These are phyloP conservation scores for Claviceps fusiformis DNA, from an alignment of 2,329 filamentous ascomycete genomes.

Conservation along the genomic window DNA sequence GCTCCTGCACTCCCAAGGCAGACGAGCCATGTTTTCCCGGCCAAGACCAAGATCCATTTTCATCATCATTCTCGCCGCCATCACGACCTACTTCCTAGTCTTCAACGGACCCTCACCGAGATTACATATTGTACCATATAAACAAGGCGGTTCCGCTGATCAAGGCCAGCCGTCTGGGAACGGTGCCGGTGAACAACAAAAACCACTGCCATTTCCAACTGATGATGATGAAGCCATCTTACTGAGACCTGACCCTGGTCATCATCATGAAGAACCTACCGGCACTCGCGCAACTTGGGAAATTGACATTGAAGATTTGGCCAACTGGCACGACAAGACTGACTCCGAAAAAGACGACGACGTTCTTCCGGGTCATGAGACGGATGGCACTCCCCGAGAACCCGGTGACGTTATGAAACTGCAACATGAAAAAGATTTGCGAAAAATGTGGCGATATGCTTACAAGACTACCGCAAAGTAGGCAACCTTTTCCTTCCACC, in stretches of 20 bases:
- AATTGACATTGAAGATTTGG: constrained; percentile 21
- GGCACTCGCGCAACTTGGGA: constrained; percentile 17
- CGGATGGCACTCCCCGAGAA: constrained; percentile 20
- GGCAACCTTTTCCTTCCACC: neutral
- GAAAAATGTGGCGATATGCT: constrained; percentile 25
- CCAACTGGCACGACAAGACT: constrained; percentile 22
- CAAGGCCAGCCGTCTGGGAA: neutral
- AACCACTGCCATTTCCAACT: neutral
- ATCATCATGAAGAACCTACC: constrained; percentile 7
- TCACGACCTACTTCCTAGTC: constrained; percentile 30
- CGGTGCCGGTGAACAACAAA: neutral
- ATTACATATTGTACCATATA: constrained; percentile 22
- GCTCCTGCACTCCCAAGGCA: constrained; percentile 18
- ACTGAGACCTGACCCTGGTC: constrained; percentile 1
- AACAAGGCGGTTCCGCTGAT: constrained; percentile 2
- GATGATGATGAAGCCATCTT: neutral
- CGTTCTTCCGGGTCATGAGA: constrained; percentile 22
- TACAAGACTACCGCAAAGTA: constrained; percentile 28
- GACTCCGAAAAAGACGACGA: constrained; percentile 22
- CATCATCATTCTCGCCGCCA: constrained; percentile 24
- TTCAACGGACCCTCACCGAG: constrained; percentile 22
- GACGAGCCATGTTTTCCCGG: constrained; percentile 19
- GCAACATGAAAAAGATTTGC: constrained; percentile 29
- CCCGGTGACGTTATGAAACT: constrained; percentile 20
- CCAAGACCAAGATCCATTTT: constrained; percentile 29